Evolutionary conservation across 306 rosid species (phyloP).

Genomic region (Trifolium dubium): DNA sequence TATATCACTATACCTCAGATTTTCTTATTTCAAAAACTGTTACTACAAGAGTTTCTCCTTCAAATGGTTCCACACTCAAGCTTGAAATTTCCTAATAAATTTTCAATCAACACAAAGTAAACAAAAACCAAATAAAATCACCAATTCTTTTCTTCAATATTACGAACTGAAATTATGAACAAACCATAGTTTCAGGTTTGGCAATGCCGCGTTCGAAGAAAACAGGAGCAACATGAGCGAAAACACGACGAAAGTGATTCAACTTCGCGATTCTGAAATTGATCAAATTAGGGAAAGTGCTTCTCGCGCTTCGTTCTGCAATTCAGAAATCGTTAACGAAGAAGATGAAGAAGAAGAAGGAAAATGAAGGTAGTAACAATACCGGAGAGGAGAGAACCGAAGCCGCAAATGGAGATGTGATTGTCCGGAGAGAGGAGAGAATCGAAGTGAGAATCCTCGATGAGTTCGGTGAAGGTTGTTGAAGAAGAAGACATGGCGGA

Average conservation of each 20-base stretch:
- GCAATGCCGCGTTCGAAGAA: slow-evolving; percentile 98
- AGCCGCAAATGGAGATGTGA: slow-evolving; percentile 79
- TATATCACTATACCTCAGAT: slow-evolving; percentile 62
- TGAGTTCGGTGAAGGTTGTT: slow-evolving; percentile 49
- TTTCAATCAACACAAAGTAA: slow-evolving; percentile 16
- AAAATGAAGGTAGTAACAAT: slow-evolving; percentile 14
- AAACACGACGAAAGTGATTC: slow-evolving; percentile 78
- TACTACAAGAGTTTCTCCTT: slow-evolving; percentile 73
- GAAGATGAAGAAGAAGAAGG: background rate
- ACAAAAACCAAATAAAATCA: no score
- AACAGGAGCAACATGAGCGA: slow-evolving; percentile 81
- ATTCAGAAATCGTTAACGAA: background rate
- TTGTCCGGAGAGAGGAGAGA: slow-evolving; percentile 57
- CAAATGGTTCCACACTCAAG: slow-evolving; percentile 84
- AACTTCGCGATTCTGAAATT: slow-evolving; percentile 73
- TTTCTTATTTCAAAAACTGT: slow-evolving; percentile 81
- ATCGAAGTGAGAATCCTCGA: slow-evolving; percentile 66
- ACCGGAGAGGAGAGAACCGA: slow-evolving; percentile 87
- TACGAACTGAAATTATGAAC: background rate
- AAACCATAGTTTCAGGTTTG: slow-evolving; percentile 85
- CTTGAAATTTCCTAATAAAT: slow-evolving; percentile 82
- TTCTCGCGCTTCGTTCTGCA: slow-evolving; percentile 84
- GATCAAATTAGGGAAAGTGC: slow-evolving; percentile 82
- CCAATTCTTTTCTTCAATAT: no score
- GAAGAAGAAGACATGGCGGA: slow-evolving; percentile 49